Base-by-base conservation (phyloP, 768 basidiomycete genomes). In the Lactarius hengduanensis region DNA sequence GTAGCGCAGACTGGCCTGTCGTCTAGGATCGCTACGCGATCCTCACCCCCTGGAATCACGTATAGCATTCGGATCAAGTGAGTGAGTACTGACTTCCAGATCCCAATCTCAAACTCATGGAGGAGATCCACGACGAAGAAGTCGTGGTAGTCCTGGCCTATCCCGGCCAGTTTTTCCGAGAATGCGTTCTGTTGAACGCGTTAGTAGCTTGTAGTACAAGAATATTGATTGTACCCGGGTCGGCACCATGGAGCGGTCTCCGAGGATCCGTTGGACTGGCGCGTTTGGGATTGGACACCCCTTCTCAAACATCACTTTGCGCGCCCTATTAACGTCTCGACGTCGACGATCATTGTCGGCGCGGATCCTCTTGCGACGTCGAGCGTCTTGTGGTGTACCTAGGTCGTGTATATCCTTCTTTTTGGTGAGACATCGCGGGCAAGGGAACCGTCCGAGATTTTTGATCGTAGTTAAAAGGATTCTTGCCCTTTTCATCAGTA, bases 81-180 rank as follows among this genome's bases (percentile, higher is more conserved):
- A 0, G 67, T 74, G 43, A 81, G 75, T 0, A 81, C 50, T 0
- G 64, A 50, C 62, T 80, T 80, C 73, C 77, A 81, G 0, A 77
- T 70, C 0, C 82, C 80, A 0, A 81, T 68, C 59, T 81, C 78
- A 38, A 79, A n/a, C n/a, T n/a, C n/a, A n/a, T n/a, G n/a, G n/a
- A n/a, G n/a, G n/a, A n/a, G n/a, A n/a, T n/a, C n/a, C n/a, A n/a
- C n/a, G n/a, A n/a, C 68, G 0, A 81, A 72, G 15, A 77, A 69
- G 0, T 1, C 28, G 54, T 69, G 77, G 7, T 47, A 47, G 45
- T 47, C 10, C n/a, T 47, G 45, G 3, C n/a, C 43, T 10, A 45
- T 2, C 45, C n/a, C 8, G 0, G 7, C 8, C 9, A 22, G 2
- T 6, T 47, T 47, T 2, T 20, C 5, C 4, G 45, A 47, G n/a